Conservation (phyloP, 1,284 basidiomycete genomes). For the Cryptococcus depauperatus region DNA sequence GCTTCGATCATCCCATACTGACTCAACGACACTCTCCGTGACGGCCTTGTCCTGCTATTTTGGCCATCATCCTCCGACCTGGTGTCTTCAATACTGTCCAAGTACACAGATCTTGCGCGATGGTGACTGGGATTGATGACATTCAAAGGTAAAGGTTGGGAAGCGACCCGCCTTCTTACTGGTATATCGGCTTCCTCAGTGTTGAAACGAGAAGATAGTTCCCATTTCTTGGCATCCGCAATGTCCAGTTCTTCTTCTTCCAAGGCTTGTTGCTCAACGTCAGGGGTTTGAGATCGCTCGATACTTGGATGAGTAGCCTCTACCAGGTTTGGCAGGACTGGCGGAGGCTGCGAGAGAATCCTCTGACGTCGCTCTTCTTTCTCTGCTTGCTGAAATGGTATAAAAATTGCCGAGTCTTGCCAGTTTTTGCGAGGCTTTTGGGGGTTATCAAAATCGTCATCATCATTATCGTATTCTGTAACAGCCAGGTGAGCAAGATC, state of each 20-base stretch:
- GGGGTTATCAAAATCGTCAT: conserved; percentile 2
- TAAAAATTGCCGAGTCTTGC: conserved; percentile 35
- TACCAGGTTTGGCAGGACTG: conserved; percentile 3
- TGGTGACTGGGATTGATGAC: conserved; percentile 7
- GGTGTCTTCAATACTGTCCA: conserved; percentile 12
- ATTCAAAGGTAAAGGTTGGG: conserved; percentile 9
- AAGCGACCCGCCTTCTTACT: not conserved
- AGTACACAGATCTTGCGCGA: conserved; percentile 16
- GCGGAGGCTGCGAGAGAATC: conserved; percentile 15
- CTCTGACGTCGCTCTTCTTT: conserved; percentile 9
- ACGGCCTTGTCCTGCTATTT: not conserved
- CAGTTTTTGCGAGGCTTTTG: conserved; percentile 17
- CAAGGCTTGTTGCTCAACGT: not conserved
- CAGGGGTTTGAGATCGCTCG: not conserved
- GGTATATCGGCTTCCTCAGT: conserved; percentile 1
- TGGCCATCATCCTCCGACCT: not conserved
- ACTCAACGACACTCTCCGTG: conserved; percentile 2
- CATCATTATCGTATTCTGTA: conserved; percentile 42
- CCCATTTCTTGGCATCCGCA: conserved; percentile 22
- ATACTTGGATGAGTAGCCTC: not conserved
- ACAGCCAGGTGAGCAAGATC: conserved; percentile 1
- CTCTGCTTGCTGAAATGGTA: conserved; percentile 15
- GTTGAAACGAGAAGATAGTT: conserved; percentile 20
- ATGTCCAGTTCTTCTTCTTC: conserved; percentile 7
- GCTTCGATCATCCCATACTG: conserved; percentile 7